Percentiles rank a stretch among this genome's conserved stretches.
These are phyloP conservation scores for Rutstroemia sp. DNA, from an alignment of 2,329 filamentous ascomycete genomes.

Conservation along the genomic window DNA sequence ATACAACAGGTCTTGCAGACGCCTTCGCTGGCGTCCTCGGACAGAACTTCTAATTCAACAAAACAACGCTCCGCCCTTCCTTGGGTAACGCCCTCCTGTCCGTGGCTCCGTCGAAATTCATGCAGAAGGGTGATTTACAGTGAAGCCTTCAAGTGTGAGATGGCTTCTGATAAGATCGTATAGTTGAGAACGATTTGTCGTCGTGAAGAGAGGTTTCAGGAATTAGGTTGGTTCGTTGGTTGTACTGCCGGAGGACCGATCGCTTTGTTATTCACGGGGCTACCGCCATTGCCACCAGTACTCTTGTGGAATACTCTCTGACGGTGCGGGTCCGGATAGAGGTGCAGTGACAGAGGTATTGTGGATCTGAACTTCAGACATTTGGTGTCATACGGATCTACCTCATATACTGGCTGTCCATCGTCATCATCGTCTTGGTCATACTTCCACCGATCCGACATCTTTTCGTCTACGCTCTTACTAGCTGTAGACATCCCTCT, in stretches of 20 bases:
- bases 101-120: constrained; percentile 16
- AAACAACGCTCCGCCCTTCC: constrained; percentile 23
- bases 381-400: constrained; percentile 61
- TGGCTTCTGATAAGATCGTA: not conserved
- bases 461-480: constrained; percentile 37
- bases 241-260: constrained; percentile 14
- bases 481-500: constrained; percentile 54
- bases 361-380: constrained; percentile 53
- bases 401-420: constrained; percentile 64
- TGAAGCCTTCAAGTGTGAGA: constrained; percentile 9
- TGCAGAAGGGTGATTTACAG: constrained; percentile 24
- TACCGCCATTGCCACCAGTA: constrained; percentile 10
- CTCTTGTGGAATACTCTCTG: constrained; percentile 16
- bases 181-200: not conserved
- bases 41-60: constrained; percentile 20
- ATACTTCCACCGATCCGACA: constrained; percentile 73
- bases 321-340: constrained; percentile 20
- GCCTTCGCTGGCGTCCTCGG: constrained; percentile 8
- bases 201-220: constrained; percentile 19
- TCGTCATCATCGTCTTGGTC: constrained; percentile 81
- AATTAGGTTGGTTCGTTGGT: constrained; percentile 12
- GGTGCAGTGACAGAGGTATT: constrained; percentile 26
- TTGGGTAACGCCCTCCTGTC: constrained; percentile 26
- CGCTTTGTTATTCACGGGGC: constrained; percentile 19
- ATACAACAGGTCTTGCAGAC: constrained; percentile 24